phyloP scores from a whole-genome alignment of 352 stramenopile genomes.

The Thraustotheca clavata region DNA sequence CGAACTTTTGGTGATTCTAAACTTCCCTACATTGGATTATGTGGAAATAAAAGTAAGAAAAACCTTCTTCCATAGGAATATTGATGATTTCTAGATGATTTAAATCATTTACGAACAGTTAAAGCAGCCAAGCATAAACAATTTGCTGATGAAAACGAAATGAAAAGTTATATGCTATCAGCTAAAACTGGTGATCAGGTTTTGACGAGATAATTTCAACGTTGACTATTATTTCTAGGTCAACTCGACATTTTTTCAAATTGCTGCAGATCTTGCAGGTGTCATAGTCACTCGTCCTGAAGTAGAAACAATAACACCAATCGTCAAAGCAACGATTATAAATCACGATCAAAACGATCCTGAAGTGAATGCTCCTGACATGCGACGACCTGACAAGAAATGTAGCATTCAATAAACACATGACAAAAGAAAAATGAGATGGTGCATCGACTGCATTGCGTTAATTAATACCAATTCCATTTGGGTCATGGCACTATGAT shows the following conservation, averaged over 20 bases:
- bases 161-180: conserved; percentile 89
- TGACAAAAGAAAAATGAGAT: conserved; percentile 11
- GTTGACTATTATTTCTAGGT: conserved; percentile 30
- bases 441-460: conserved; percentile 16
- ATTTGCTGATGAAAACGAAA: conserved; percentile 90
- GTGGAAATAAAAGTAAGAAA: conserved; percentile 87
- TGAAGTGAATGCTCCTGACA: conserved; percentile 73
- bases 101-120: conserved; percentile 87
- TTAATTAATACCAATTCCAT: conserved; percentile 13
- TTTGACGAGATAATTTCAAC: neutral
- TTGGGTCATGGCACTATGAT: neutral
- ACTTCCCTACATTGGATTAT: conserved; percentile 86
- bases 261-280: conserved; percentile 75
- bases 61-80: neutral
- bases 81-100: conserved; percentile 44
- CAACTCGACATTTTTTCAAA: conserved; percentile 76
- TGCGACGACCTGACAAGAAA: conserved; percentile 36
- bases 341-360: conserved; percentile 89
- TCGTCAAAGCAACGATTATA: conserved; percentile 88
- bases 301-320: conserved; percentile 67
- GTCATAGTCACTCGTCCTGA: conserved; percentile 79
- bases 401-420: conserved; percentile 43
- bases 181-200: conserved; percentile 90
- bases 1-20: conserved; percentile 74
- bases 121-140: conserved; percentile 84